Evolutionary conservation across 106 monocot species (phyloP), one percentile per base, ranked within the genome.

Genomic region (Iris macrosiphon): DNA sequence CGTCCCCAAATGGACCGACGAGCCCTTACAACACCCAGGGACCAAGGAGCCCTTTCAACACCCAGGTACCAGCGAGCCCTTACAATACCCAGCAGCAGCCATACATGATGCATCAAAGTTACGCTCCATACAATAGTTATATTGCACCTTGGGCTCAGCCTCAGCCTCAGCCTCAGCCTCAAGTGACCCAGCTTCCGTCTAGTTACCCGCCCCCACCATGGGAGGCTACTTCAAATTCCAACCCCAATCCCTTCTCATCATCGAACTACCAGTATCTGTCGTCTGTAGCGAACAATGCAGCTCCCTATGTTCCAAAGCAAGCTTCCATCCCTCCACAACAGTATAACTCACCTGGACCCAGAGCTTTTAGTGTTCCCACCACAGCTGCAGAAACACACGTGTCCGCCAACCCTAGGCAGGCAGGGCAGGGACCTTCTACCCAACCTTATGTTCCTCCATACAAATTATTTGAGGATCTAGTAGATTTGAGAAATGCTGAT

Each of bases 161-260:
- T n/a, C n/a, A n/a, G n/a, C 33, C 31, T 18, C 63, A 57, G 31
- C 57, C 27, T 52, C 65, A 61, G 49, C n/a, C n/a, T n/a, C n/a
- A n/a, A n/a, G 50, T 48, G 30, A 25, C 45, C 50, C 78, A 66
- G n/a, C 26, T 45, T 11, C 43, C 52, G 2, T 45, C 71, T 16
- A 72, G 44, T 38, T 91, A 85, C 31, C 78, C 79, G 16, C 79
- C 79, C 0, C 91, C 91, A 42, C 91, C 91, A 27, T 92, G 91
- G 93, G 82, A 60, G n/a, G 50, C 51, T 40, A 33, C 62, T 3
- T 40, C 59, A 15, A 64, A 37, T 62, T 24, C 62, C 0, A 68
- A 56, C 24, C 44, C 60, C 16, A 77, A 69, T 31, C 70, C 64
- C 9, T n/a, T n/a, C n/a, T 14, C 44, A n/a, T 27, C 75, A 45